Conservation (phyloP, 306 rosid genomes). For the Coriaria nepalensis region DNA sequence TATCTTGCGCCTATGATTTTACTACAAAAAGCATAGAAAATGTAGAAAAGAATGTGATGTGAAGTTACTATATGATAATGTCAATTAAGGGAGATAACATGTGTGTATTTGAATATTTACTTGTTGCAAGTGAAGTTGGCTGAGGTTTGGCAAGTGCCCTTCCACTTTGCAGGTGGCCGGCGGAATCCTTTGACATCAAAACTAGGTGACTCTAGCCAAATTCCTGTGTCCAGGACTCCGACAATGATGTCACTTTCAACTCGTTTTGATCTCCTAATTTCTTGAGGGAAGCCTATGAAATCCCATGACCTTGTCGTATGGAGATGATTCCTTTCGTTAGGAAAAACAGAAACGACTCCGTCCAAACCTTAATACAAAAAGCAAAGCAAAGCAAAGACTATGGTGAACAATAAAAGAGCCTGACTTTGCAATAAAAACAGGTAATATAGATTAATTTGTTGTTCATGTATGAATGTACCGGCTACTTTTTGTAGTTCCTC, state of each 20-base stretch:
- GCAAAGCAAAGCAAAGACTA: too few species aligned
- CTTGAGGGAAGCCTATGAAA: conserved; percentile 25
- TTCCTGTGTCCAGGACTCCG: conserved; percentile 31
- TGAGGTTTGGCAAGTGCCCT: conserved; percentile 25
- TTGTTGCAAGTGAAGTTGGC: conserved; percentile 33
- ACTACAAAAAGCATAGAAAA: too few species aligned
- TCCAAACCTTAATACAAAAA: too few species aligned
- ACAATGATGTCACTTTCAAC: conserved; percentile 24
- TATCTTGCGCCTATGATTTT: conserved; percentile 42
- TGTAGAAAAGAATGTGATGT: not conserved
- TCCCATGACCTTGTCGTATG: conserved; percentile 49
- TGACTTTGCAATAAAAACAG: too few species aligned
- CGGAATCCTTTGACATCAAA: conserved; percentile 29
- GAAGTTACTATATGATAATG: not conserved
- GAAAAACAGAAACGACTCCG: conserved; percentile 27
- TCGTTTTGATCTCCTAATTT: too few species aligned
- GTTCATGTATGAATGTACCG: too few species aligned
- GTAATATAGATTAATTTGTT: too few species aligned
- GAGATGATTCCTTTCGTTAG: conserved; percentile 9
- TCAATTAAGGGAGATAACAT: too few species aligned
- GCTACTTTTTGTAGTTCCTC: conserved; percentile 20
- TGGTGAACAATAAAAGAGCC: too few species aligned
- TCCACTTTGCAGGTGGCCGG: conserved; percentile 51
- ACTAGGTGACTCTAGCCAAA: conserved; percentile 32
- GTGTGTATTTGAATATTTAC: conserved; percentile 9